Conservation (phyloP, 2,329 filamentous ascomycete species). For the Chaetothyriales sp. region DNA sequence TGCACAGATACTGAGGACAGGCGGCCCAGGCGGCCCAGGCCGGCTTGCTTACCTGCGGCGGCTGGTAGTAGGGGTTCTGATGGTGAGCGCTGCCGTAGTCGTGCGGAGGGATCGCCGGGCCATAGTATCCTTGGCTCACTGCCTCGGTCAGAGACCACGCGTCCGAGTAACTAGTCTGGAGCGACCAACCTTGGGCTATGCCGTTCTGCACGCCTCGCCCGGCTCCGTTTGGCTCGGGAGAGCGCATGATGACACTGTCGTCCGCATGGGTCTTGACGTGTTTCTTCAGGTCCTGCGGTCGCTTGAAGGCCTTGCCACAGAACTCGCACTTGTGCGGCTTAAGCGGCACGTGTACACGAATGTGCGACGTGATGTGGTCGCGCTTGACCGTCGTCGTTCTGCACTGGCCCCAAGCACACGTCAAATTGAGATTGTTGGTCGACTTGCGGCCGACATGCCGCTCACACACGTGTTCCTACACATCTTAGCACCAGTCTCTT, state of each 20-base stretch:
- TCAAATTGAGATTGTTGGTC: slow-evolving; percentile 96
- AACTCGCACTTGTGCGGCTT: slow-evolving; percentile 99
- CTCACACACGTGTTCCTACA: slow-evolving; percentile 91
- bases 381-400: slow-evolving; percentile 95
- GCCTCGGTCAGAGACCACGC: slow-evolving; percentile 10
- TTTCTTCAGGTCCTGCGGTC: slow-evolving; percentile 97
- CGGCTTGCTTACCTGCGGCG: slow-evolving; percentile 11
- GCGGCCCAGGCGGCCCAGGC: neutral
- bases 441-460: slow-evolving; percentile 97
- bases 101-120: slow-evolving; percentile 16
- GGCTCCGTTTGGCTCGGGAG: slow-evolving; percentile 43
- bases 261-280: slow-evolving; percentile 98
- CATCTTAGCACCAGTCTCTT: slow-evolving; percentile 7
- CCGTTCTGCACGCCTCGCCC: slow-evolving; percentile 23
- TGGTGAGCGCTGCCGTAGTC: slow-evolving; percentile 19
- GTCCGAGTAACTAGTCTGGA: neutral
- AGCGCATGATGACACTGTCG: slow-evolving; percentile 64
- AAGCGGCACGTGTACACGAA: slow-evolving; percentile 93
- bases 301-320: slow-evolving; percentile 97
- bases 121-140: slow-evolving; percentile 18
- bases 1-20: neutral
- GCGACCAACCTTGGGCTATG: slow-evolving; percentile 14
- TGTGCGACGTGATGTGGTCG: slow-evolving; percentile 97
- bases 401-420: slow-evolving; percentile 93
- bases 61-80: slow-evolving; percentile 19